phyloP scores from a whole-genome alignment of 495 filamentous ascomycete species.

The Cetradonia linearis region DNA sequence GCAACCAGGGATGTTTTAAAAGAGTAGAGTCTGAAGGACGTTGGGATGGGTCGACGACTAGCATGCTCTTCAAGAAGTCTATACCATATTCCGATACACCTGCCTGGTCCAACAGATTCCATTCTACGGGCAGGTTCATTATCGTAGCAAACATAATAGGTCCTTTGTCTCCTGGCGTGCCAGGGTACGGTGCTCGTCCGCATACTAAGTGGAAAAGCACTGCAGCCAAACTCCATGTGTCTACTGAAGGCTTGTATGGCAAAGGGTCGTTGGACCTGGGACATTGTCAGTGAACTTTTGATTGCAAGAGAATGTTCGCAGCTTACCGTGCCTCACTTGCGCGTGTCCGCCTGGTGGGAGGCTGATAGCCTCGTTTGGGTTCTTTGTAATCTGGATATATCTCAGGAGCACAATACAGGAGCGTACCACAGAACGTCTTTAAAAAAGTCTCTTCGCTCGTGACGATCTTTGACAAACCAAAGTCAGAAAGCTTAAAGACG shows the following conservation, averaged over 20 bases:
- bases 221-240: slow-evolving; percentile 89
- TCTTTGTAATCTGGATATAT: slow-evolving; percentile 77
- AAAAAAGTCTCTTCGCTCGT: slow-evolving; percentile 81
- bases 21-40: slow-evolving; percentile 57
- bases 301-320: neutral
- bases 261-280: slow-evolving; percentile 36
- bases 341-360: slow-evolving; percentile 42
- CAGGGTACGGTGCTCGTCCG: slow-evolving; percentile 66
- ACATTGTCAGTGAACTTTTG: slow-evolving; percentile 21
- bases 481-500: slow-evolving; percentile 83
- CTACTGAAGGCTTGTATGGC: slow-evolving; percentile 78
- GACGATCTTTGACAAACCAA: slow-evolving; percentile 88
- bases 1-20: slow-evolving; percentile 58
- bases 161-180: slow-evolving; percentile 45
- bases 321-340: slow-evolving; percentile 34
- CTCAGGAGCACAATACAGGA: slow-evolving; percentile 92
- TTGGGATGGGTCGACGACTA: slow-evolving; percentile 58
- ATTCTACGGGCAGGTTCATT: slow-evolving; percentile 61
- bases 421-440: slow-evolving; percentile 90
- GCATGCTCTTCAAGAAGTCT: slow-evolving; percentile 64
- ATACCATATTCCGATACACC: slow-evolving; percentile 55
- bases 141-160: slow-evolving; percentile 67
- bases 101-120: slow-evolving; percentile 41
- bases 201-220: slow-evolving; percentile 77
- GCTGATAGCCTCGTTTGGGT: slow-evolving; percentile 34